These are phyloP conservation scores for Croton setiger DNA, from an alignment of 441 rosid species.

Conservation along the genomic window DNA sequence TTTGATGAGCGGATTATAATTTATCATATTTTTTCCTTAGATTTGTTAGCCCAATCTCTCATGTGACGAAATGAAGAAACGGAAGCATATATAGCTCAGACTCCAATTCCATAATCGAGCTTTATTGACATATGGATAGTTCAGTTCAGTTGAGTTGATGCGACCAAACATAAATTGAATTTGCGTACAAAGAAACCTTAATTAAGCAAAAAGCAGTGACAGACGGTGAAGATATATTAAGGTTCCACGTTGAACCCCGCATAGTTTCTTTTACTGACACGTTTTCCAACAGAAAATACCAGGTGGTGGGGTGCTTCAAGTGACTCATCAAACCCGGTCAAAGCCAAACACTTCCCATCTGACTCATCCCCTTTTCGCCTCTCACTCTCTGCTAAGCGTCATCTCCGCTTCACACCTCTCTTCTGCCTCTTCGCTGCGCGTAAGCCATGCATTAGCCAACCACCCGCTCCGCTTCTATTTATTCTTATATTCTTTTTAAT, in stretches of 20 bases:
- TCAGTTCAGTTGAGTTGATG: no score
- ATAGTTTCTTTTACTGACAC: conserved; percentile 18
- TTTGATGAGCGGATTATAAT: no score
- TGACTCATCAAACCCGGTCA: conserved; percentile 34
- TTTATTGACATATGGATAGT: no score
- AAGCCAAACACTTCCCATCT: not conserved
- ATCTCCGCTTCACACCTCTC: conserved; percentile 10
- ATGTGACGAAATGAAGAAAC: no score
- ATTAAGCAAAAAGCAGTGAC: not conserved
- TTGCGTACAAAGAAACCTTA: not conserved
- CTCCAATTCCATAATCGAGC: no score
- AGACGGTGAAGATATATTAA: not conserved
- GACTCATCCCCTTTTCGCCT: not conserved
- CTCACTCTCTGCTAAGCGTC: conserved; percentile 22
- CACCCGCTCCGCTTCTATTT: not conserved
- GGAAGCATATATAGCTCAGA: no score
- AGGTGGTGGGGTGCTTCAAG: conserved; percentile 31
- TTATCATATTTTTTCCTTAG: no score
- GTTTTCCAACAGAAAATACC: conserved; percentile 27
- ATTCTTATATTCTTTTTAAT: not conserved
- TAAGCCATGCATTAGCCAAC: conserved; percentile 41
- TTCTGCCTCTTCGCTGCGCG: conserved; percentile 39
- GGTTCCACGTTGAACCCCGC: conserved; percentile 32
- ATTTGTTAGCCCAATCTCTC: no score
- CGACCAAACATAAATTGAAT: no score